Evolutionary conservation across 352 stramenopile genomes (phyloP), one percentile per base, ranked within the genome.

Genomic region (Phytophthora pistaciae): DNA sequence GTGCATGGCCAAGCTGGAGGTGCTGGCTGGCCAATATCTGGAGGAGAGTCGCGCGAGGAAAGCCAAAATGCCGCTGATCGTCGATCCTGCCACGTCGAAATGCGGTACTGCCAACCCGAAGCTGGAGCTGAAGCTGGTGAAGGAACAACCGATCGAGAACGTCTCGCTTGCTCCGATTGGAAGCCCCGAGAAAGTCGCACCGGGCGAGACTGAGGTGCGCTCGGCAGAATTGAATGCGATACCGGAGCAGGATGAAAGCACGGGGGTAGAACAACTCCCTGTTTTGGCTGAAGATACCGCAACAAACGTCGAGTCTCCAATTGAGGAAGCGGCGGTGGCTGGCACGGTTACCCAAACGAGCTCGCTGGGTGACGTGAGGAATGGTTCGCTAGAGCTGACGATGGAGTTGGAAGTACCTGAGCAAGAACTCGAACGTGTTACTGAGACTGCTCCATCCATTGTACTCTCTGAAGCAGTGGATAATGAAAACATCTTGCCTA

Each of bases 1-100:
- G 25, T 94, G 87, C 64, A 91, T 94, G 80, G 84, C 84, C 6
- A 94, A 94, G 38, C 59, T 93, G 14, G 85, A 94, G 48, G 72
- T 89, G 0, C 78, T 91, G 0, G 73, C 75, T 44, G 58, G 74
- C 2, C 64, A 74, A 29, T 68, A 58, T 11, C 70, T 81, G 25
- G 71, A 87, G 20, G 66, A 75, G 29, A 63, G 10, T 16, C 48
- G 50, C 3, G 27, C 40, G 2, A 60, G 78, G 13, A 46, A 20
- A 10, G 27, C 20, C n/a, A 66, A 76, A 23, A 64, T 13, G 10
- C 23, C 23, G 2, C 10, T 66, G 20, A 10, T 68, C 10, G 5
- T 9, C 1, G 57, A 72, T 16, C 52, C 36, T 23, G 25, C n/a
- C 23, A 5, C 36, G 25, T 50, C 40, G 2, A 73, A 69, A 36